phyloP scores from a whole-genome alignment of 208 protist genomes.

The Leishmania arabica region DNA sequence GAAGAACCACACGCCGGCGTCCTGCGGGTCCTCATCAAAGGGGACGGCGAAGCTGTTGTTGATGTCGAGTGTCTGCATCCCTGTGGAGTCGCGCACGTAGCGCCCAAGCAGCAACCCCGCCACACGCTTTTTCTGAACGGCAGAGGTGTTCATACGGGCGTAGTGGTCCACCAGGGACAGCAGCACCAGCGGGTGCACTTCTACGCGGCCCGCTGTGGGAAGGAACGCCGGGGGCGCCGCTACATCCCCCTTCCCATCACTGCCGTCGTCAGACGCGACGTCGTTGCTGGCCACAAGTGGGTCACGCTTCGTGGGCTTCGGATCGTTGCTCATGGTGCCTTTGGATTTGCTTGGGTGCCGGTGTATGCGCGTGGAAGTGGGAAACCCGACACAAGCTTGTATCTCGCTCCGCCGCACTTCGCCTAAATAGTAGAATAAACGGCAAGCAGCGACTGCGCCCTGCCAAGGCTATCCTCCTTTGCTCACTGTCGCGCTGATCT shows the following conservation, averaged over 20 bases:
- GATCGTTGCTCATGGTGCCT: constrained; percentile 13
- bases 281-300: constrained; percentile 18
- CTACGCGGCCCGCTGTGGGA: constrained; percentile 80
- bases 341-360: background rate
- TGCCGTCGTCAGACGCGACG: constrained; percentile 26
- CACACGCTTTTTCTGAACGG: constrained; percentile 94
- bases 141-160: constrained; percentile 95
- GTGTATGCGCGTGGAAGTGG: background rate
- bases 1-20: constrained; percentile 98
- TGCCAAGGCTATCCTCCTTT: background rate
- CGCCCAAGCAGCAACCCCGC: constrained; percentile 97
- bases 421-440: background rate
- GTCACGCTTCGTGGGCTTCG: constrained; percentile 11
- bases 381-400: background rate
- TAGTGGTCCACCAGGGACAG: constrained; percentile 99
- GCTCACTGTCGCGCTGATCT: background rate
- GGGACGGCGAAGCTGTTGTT: constrained; percentile 99
- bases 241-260: constrained; percentile 26
- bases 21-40: constrained; percentile 99
- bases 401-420: background rate
- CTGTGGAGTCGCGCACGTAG: constrained; percentile 52
- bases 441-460: too few relatives aligned
- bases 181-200: constrained; percentile 99
- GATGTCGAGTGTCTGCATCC: constrained; percentile 82
- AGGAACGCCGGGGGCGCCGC: constrained; percentile 29